Evolutionary conservation across 495 filamentous ascomycete genomes (phyloP).

Genomic region (Neurospora tetrasperma): DNA sequence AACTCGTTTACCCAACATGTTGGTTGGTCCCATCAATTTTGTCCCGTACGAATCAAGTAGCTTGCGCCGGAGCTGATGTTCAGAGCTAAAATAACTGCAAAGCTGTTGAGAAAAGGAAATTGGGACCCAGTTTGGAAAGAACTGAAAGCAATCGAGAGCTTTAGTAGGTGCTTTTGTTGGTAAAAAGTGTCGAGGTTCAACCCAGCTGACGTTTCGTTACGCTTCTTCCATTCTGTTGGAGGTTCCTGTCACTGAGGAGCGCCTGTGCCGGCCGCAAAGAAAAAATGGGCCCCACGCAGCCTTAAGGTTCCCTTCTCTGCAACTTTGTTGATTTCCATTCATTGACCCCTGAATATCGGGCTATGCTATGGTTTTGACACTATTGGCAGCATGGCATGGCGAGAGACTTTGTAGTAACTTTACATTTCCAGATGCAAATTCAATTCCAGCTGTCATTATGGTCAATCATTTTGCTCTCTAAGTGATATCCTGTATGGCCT

Average conservation of each 20-base stretch:
- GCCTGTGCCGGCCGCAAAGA: background rate
- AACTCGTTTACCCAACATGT: no score
- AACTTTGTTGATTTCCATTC: background rate
- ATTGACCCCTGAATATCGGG: background rate
- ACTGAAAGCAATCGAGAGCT: background rate
- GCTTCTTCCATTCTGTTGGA: background rate
- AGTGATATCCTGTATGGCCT: background rate
- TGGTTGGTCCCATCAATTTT: no score
- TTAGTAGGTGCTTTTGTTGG: background rate
- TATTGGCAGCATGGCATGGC: background rate
- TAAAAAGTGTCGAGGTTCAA: background rate
- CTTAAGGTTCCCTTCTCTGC: background rate
- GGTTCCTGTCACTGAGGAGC: background rate
- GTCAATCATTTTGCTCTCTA: background rate
- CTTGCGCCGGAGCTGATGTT: background rate
- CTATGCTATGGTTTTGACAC: background rate
- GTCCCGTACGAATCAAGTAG: background rate
- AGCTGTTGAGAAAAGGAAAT: background rate
- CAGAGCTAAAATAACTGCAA: background rate
- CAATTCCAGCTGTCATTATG: background rate
- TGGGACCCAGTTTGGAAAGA: background rate
- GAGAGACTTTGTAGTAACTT: background rate
- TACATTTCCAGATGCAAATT: background rate
- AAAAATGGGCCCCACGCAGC: background rate
- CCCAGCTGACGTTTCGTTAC: background rate